Base-by-base conservation (phyloP, 2,329 filamentous ascomycete species). In the Talaromyces sp. region DNA sequence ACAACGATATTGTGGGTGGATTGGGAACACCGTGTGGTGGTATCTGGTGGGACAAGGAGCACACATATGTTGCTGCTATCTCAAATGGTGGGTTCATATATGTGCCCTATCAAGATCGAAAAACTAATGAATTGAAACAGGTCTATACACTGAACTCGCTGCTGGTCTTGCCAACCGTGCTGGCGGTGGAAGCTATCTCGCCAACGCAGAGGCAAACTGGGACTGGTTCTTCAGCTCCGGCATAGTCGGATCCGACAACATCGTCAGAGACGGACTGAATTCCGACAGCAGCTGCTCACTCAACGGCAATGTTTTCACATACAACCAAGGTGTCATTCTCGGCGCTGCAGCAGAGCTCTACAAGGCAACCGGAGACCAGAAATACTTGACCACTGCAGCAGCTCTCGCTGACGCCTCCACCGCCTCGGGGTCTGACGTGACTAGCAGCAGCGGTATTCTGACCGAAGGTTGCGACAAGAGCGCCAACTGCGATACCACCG, bases 381-480 rank as follows among this genome's bases (percentile, higher is more conserved):
- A 27, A 19, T 80, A 81, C 63, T 70, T 84, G 29, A 67, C 73
- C 3, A 69, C 71, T 13, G 83, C 83, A 1, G 69, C 70, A 27
- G 66, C 64, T 10, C 83, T 87, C 64, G 85, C 85, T 56, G 73
- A 78, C 58, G 83, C 84, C 0, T 82, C 81, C 19, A 81, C 85
- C 67, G 69, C 70, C 15, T 64, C 75, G 51, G 59, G 59, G 13
- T 65, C 63, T n/a, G 15, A 51, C 5, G 31, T 67, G 25, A 65
- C 63, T 13, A 64, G 56, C 53, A 47, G 36, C 17, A 77, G 80
- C 63, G 82, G 82, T 2, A 78, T 86, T 56, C 74, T 87, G 5
- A 78, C 77, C 64, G 84, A 86, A 67, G 65, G 71, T 49, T 86
- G 84, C 69, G 84, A 86, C 68, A 76, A 79, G 3, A 72, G 76